Percentiles rank a stretch among this genome's conserved stretches.
Evolutionary conservation across 495 filamentous ascomycete genomes (phyloP).

Genomic region (Niebla homalea): DNA sequence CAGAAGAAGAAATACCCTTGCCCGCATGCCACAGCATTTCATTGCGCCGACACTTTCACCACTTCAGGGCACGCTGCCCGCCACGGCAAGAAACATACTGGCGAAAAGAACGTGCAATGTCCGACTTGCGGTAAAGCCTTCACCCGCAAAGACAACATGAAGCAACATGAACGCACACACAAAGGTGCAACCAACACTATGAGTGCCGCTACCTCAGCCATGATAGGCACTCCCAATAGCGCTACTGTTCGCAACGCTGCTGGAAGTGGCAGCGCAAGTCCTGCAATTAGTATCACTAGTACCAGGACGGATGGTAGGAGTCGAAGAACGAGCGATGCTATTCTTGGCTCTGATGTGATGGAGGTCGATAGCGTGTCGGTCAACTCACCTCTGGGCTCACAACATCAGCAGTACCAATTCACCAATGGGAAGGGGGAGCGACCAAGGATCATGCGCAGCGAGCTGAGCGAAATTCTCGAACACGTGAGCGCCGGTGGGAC

Average conservation of each 20-base stretch:
- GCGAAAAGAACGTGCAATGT: conserved; percentile 84
- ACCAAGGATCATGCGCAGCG: conserved; percentile 9
- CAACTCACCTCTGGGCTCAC: too few species aligned
- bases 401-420: too few species aligned
- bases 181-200: conserved; percentile 18
- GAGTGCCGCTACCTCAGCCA: background rate
- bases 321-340: too few species aligned
- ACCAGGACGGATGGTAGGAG: background rate
- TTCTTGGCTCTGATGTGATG: conserved; percentile 1
- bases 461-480: conserved; percentile 14
- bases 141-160: conserved; percentile 96
- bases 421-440: background rate
- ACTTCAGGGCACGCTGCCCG: conserved; percentile 94
- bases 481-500: background rate
- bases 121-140: conserved; percentile 88
- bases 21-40: conserved; percentile 46
- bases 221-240: background rate
- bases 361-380: conserved; percentile 1
- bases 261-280: conserved; percentile 2
- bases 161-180: conserved; percentile 90
- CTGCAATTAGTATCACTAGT: conserved; percentile 1
- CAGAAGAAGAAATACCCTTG: conserved; percentile 44
- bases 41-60: conserved; percentile 75
- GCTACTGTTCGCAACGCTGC: background rate
- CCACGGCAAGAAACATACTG: conserved; percentile 92